Evolutionary conservation across 2,329 filamentous ascomycete species (phyloP).

Genomic region (Pseudogymnoascus sp.): DNA sequence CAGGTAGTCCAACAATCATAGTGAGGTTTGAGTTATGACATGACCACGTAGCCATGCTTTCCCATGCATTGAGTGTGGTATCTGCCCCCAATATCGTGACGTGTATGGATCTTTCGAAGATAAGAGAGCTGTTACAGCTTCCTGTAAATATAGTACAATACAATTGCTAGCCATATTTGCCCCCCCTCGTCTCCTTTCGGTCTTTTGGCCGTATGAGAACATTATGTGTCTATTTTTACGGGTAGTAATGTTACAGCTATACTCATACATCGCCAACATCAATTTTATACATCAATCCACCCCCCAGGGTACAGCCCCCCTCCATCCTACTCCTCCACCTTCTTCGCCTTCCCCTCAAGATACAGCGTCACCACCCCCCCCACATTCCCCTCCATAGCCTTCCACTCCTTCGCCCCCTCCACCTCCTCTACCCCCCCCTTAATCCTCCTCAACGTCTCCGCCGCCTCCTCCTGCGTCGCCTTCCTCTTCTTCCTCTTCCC

Average conservation of each 20-base stretch:
- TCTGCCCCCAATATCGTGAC: too few relatives aligned
- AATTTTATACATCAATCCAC: background rate
- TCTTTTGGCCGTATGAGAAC: background rate
- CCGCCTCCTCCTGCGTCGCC: slow-evolving; percentile 52
- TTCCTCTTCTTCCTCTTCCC: slow-evolving; percentile 55
- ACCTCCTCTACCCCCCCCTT: slow-evolving; percentile 29
- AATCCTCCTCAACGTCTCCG: slow-evolving; percentile 46
- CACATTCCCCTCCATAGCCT: slow-evolving; percentile 37
- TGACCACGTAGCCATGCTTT: too few relatives aligned
- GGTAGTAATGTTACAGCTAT: background rate
- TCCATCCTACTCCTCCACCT: slow-evolving; percentile 10
- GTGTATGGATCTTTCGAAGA: too few relatives aligned
- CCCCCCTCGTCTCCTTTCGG: too few relatives aligned
- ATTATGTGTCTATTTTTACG: background rate
- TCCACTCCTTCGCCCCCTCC: slow-evolving; percentile 36
- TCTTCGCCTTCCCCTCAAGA: slow-evolving; percentile 17
- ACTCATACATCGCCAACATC: background rate
- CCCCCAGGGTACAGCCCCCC: background rate
- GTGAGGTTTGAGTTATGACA: too few relatives aligned
- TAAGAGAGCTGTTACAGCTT: too few relatives aligned
- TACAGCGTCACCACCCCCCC: slow-evolving; percentile 32
- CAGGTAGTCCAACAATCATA: too few relatives aligned
- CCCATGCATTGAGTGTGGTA: too few relatives aligned
- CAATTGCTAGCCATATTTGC: background rate
- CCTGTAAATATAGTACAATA: too few relatives aligned